Evolutionary conservation across 352 stramenopile genomes (phyloP), one percentile per base, ranked within the genome.

Genomic region (Pythium utonaiense): DNA sequence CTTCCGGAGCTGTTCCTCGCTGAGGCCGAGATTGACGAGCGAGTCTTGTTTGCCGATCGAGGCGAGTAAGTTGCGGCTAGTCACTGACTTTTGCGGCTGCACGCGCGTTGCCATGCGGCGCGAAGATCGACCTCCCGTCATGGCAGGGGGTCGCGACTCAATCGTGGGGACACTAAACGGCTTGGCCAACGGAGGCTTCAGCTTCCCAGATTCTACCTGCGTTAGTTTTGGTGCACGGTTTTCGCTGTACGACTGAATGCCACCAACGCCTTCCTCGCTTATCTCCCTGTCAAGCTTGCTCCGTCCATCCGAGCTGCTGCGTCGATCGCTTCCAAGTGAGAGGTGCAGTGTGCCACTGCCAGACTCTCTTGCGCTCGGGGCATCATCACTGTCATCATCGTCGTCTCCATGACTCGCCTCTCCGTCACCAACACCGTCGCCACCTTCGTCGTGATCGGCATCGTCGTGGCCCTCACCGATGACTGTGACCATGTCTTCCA

Each of bases 41-140:
- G 60, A 67, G 36, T 62, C 53, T 6, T 34, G 17, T 13, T 57
- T 55, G 33, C 52, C 44, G 13, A 66, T 56, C 5, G 27, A 24
- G 6, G 24, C 53, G 24, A 67, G 21, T 51, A 67, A 36, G 17
- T 53, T 53, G 14, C 60, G 53, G n/a, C 47, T 62, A 7, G 60
- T 67, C 34, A 62, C 53, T 13, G 60, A 54, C 36, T 62, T 67
- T 31, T 62, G 53, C 16, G 60, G 60, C 45, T 58, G 45, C 53
- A 62, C 47, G 6, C 38, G 36, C 14, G 60, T 61, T n/a, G 53
- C 60, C 60, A 61, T 67, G 24, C 60, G 60, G 0, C 53, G 51
- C 16, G 42, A 53, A 62, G 12, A 27, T 33, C 14, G 52, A 31
- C 33, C 38, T 27, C 38, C 38, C 38, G 38, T 12, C 2, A 45